phyloP scores from a whole-genome alignment of 2,329 filamentous ascomycete genomes.

The Epicoccum sorghinum region DNA sequence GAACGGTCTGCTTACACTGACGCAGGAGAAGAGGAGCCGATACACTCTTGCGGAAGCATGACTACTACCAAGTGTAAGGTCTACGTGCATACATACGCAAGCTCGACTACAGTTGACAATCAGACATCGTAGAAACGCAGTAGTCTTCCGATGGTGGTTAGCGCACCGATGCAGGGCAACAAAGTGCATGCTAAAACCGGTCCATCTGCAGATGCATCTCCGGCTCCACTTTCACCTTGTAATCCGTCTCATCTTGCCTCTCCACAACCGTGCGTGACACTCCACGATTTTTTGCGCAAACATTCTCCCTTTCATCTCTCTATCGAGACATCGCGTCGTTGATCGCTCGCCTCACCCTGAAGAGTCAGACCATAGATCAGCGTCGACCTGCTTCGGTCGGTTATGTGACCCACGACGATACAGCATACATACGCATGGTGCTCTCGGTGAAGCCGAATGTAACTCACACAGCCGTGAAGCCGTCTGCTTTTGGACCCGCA shows the following conservation, averaged over 20 bases:
- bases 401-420: slow-evolving; percentile 11
- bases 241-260: slow-evolving; percentile 28
- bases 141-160: not conserved
- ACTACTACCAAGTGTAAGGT: slow-evolving; percentile 1
- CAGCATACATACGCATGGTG: not conserved
- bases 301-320: slow-evolving; percentile 14
- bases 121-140: slow-evolving; percentile 7
- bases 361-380: slow-evolving; percentile 37
- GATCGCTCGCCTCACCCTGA: slow-evolving; percentile 30
- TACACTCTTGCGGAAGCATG: slow-evolving; percentile 5
- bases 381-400: slow-evolving; percentile 15
- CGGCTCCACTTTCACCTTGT: slow-evolving; percentile 34
- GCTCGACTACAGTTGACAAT: slow-evolving; percentile 14
- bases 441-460: slow-evolving; percentile 13
- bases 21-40: slow-evolving; percentile 23
- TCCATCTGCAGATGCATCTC: slow-evolving; percentile 9
- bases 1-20: slow-evolving; percentile 5
- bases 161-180: slow-evolving; percentile 18
- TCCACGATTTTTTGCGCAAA: slow-evolving; percentile 16
- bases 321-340: slow-evolving; percentile 15
- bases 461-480: slow-evolving; percentile 2
- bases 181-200: slow-evolving; percentile 6
- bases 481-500: slow-evolving; percentile 7
- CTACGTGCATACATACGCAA: slow-evolving; percentile 14
- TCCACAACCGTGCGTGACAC: slow-evolving; percentile 17